Base-by-base conservation (phyloP, 1,284 basidiomycete species). In the Cutaneotrichosporon arboriforme region DNA sequence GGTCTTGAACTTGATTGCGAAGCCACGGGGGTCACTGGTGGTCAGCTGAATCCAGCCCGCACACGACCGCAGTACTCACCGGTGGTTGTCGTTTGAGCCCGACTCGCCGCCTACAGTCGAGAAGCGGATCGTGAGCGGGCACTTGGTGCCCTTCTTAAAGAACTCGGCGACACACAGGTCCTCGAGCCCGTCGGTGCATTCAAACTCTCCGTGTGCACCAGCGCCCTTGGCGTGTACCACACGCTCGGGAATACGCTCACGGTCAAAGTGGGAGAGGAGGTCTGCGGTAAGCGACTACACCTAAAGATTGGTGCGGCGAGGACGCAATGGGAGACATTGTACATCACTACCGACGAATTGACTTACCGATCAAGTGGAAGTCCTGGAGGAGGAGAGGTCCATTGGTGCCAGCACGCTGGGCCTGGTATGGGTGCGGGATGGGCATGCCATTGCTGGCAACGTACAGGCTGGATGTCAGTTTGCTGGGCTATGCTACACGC, bases 181-280 rank as follows among this genome's bases (percentile, higher is more conserved):
- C 55, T 82, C 81, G 67, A 91, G 80, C 65, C 86, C 84, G 60
- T 91, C 83, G 34, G 90, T 93, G 66, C 86, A 81, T 76, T 91
- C 84, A 72, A 92, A 94, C 77, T 84, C 83, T 17, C 91, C 91
- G 69, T 94, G 90, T 35, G 91, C 92, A 61, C 90, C 92, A 51
- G 85, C 63, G 38, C 75, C 76, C 52, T 73, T 72, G 49, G 76
- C 75, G 61, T 77, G 76, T 22, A 73, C 88, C 49, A 92, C 87
- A 75, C 90, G 88, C 81, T 94, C 92, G 21, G 92, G 92, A 70
- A 97, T 93, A 42, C 92, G 86, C 79, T 96, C 91, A 52, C 89
- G 84, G 76, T 89, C 88, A 68, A 94, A 93, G 80, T 93, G 90
- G 38, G 88, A 85, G 61, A 94, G 81, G 52, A 88, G 79, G 76